A percentile compares a stretch with the other conserved stretches of the same genome.
These are phyloP conservation scores for Aspergillus sp. DNA, from an alignment of 2,329 filamentous ascomycete species.

Conservation along the genomic window DNA sequence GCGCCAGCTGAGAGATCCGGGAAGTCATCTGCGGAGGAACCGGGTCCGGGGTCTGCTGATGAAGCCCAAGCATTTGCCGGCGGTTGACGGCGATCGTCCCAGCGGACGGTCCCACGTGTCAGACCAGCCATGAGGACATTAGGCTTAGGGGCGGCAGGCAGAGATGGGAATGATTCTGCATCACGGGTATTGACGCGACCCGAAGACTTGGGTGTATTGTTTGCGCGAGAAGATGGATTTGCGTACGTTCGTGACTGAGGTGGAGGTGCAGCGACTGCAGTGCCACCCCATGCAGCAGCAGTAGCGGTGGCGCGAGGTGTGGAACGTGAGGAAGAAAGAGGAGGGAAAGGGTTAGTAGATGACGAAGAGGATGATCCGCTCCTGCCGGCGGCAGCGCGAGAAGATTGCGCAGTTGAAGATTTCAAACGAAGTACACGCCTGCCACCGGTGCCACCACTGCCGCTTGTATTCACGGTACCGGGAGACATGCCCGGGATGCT, in stretches of 20 bases:
- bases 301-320: constrained; percentile 20
- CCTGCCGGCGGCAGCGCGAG: constrained; percentile 60
- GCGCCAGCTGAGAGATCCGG: constrained; percentile 21
- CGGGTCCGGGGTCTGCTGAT: constrained; percentile 22
- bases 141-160: constrained; percentile 74
- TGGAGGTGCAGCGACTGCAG: constrained; percentile 22
- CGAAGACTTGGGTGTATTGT: constrained; percentile 18
- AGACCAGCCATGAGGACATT: constrained; percentile 54
- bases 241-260: constrained; percentile 23
- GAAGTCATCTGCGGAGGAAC: constrained; percentile 22
- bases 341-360: constrained; percentile 48
- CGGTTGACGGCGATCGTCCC: constrained; percentile 40
- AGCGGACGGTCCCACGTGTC: constrained; percentile 48
- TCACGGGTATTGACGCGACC: constrained; percentile 25
- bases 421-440: constrained; percentile 65
- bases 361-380: constrained; percentile 50
- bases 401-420: constrained; percentile 67
- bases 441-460: constrained; percentile 65
- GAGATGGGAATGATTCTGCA: constrained; percentile 73
- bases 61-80: constrained; percentile 40
- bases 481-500: constrained; percentile 58
- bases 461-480: constrained; percentile 50
- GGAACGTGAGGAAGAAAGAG: constrained; percentile 33
- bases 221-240: constrained; percentile 28
- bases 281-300: constrained; percentile 25